Evolutionary conservation across 1,284 basidiomycete species (phyloP), one percentile per base, ranked within the genome.

Genomic region (Cryptococcus sp.): DNA sequence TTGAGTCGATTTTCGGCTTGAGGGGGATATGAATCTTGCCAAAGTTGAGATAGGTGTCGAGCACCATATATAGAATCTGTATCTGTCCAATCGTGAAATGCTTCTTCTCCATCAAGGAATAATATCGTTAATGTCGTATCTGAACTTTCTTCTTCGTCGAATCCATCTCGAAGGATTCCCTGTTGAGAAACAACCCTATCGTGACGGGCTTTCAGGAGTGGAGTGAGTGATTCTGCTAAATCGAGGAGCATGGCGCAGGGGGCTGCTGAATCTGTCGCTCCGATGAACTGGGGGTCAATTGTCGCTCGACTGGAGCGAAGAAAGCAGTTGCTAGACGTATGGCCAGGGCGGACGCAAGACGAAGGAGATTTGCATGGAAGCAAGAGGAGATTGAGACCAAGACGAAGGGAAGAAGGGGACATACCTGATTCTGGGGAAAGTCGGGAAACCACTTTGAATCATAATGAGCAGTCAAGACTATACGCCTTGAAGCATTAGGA

Each of bases 61-160:
- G 92, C 86, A 21, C 96, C 96, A 69, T 99, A 99, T 45, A 93
- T 85, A 1, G 89, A 93, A 73, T 99, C 96, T 0, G 81, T 83
- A 32, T 80, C 80, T 1, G 91, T 91, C 96, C 96, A 99, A 36
- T 82, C 78, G 32, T 84, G 79, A 74, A 93, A 98, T 0, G 96
- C 96, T 74, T 99, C 96, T 73, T 99, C 96, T 3, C 96, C 96
- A 65, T 99, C 97, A 57, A 99, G 93, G 68, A 98, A 96, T 19
- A 98, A 79, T n/a, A 98, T 78, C 70, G 98, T 92, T 14, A 99
- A 74, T 1, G 94, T 94, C 7, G 86, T 89, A 56, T 86, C 85
- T 0, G 81, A 81, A 21, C 86, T 79, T 52, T 90, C 86, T 31
- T 87, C 84, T 54, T 92, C 86, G 19, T 86, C 86, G 50, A 72